Evolutionary conservation across 306 rosid genomes (phyloP).

Genomic region (Pterocarpus santalinus): DNA sequence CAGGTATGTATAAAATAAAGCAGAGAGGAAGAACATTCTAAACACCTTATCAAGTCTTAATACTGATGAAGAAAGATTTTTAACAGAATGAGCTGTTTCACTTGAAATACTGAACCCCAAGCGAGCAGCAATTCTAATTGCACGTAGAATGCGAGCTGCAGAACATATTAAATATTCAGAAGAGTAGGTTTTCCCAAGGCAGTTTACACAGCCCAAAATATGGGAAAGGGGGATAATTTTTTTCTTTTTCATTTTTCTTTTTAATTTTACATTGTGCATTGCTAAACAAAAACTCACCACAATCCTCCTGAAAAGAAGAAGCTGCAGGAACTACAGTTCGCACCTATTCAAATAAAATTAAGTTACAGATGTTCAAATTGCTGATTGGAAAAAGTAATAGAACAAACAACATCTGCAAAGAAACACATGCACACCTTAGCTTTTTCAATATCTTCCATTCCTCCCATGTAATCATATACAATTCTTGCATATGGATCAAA

Average conservation of each 20-base stretch:
- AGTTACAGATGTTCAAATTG: constrained; percentile 43
- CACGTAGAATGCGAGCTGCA: constrained; percentile 94
- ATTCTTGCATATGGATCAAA: constrained; percentile 75
- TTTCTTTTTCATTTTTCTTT: neutral
- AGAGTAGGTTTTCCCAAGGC: constrained; percentile 1
- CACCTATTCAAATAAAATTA: constrained; percentile 69
- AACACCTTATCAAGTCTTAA: constrained; percentile 83
- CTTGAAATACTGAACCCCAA: constrained; percentile 77
- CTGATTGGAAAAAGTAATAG: constrained; percentile 42
- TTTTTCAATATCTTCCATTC: constrained; percentile 75
- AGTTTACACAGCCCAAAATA: neutral
- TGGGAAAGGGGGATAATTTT: constrained; percentile 6
- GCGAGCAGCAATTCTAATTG: constrained; percentile 87
- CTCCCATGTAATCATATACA: constrained; percentile 88
- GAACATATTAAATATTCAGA: constrained; percentile 21
- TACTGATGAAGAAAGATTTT: constrained; percentile 61
- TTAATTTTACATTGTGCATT: neutral
- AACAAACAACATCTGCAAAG: constrained; percentile 51
- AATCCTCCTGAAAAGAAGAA: constrained; percentile 84
- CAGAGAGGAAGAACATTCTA: constrained; percentile 37
- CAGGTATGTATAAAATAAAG: constrained; percentile 33
- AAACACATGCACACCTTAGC: constrained; percentile 72
- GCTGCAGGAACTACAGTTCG: constrained; percentile 77
- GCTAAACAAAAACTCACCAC: constrained; percentile 66
- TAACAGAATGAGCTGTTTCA: constrained; percentile 79